These are phyloP conservation scores for Penicillium roqueforti DNA, from an alignment of 495 filamentous ascomycete species.

Conservation along the genomic window DNA sequence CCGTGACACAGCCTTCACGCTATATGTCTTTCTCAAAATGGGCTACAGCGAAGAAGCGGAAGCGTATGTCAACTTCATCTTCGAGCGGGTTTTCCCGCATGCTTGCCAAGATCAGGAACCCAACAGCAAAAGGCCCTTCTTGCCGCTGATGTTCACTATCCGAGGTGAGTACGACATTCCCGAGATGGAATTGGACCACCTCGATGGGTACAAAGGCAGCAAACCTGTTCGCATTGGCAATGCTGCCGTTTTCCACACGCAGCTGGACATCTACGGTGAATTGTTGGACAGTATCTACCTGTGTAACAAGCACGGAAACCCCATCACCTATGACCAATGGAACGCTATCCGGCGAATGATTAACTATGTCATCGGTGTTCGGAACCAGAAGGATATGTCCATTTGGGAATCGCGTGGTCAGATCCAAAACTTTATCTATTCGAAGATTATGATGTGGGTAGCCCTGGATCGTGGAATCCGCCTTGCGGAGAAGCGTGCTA, in stretches of 20 bases:
- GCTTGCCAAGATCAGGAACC: slow-evolving; percentile 35
- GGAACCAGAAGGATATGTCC: slow-evolving; percentile 63
- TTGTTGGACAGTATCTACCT: slow-evolving; percentile 72
- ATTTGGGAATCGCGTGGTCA: slow-evolving; percentile 74
- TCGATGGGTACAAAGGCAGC: slow-evolving; percentile 64
- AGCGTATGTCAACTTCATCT: slow-evolving; percentile 70
- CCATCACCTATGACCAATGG: slow-evolving; percentile 70
- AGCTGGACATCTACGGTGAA: slow-evolving; percentile 74
- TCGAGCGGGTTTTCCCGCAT: slow-evolving; percentile 53
- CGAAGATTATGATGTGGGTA: slow-evolving; percentile 74
- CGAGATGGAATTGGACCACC: slow-evolving; percentile 59
- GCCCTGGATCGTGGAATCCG: slow-evolving; percentile 68
- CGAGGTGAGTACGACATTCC: slow-evolving; percentile 67
- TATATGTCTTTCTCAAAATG: slow-evolving; percentile 69
- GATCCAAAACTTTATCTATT: slow-evolving; percentile 70
- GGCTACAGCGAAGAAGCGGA: slow-evolving; percentile 72
- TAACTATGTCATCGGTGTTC: slow-evolving; percentile 44
- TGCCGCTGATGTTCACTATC: slow-evolving; percentile 77
- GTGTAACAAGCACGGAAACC: slow-evolving; percentile 74
- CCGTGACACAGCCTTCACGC: slow-evolving; percentile 67
- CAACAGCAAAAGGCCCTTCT: slow-evolving; percentile 39
- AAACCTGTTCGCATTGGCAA: slow-evolving; percentile 71
- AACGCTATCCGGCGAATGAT: slow-evolving; percentile 55
- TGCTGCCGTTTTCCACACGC: slow-evolving; percentile 66
- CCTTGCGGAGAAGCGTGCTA: slow-evolving; percentile 62